Evolutionary conservation across 2,329 filamentous ascomycete species (phyloP).

Genomic region (Aspergillus sp.): DNA sequence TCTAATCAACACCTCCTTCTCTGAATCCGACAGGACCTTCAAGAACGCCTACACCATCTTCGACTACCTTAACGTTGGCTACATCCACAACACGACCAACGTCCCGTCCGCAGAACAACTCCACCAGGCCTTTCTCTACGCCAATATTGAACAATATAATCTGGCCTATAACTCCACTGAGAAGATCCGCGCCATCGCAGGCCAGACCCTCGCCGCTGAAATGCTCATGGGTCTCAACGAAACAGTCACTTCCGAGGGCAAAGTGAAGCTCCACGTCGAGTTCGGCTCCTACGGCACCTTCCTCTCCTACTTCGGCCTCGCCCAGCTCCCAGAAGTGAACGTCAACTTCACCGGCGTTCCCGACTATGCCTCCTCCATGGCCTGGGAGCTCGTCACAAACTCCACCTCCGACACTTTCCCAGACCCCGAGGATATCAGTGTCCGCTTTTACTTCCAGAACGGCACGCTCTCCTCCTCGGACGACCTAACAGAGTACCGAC

Average conservation of each 20-base stretch:
- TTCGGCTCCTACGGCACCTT: conserved; percentile 64
- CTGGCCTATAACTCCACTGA: conserved; percentile 71
- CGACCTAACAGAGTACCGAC: conserved; percentile 55
- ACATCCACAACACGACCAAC: conserved; percentile 59
- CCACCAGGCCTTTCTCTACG: conserved; percentile 67
- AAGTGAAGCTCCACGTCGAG: conserved; percentile 51
- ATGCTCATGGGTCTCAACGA: conserved; percentile 51
- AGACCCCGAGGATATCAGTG: conserved; percentile 50
- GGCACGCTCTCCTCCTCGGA: conserved; percentile 50
- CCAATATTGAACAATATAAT: conserved; percentile 77
- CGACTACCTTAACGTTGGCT: conserved; percentile 63
- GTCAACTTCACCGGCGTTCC: conserved; percentile 71
- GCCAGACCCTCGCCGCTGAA: conserved; percentile 65
- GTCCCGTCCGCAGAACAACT: conserved; percentile 61
- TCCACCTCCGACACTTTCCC: conserved; percentile 43
- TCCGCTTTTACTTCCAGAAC: conserved; percentile 65
- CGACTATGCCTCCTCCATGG: conserved; percentile 82
- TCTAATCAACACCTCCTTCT: conserved; percentile 55
- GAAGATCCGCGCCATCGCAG: conserved; percentile 51
- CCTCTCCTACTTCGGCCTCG: conserved; percentile 62
- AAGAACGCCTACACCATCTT: conserved; percentile 68
- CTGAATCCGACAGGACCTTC: conserved; percentile 50
- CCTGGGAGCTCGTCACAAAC: conserved; percentile 70
- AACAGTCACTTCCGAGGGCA: conserved; percentile 38
- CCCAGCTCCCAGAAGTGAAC: conserved; percentile 51